Evolutionary conservation across 106 monocot genomes (phyloP).

Genomic region (Dioscorea zingiberensis): DNA sequence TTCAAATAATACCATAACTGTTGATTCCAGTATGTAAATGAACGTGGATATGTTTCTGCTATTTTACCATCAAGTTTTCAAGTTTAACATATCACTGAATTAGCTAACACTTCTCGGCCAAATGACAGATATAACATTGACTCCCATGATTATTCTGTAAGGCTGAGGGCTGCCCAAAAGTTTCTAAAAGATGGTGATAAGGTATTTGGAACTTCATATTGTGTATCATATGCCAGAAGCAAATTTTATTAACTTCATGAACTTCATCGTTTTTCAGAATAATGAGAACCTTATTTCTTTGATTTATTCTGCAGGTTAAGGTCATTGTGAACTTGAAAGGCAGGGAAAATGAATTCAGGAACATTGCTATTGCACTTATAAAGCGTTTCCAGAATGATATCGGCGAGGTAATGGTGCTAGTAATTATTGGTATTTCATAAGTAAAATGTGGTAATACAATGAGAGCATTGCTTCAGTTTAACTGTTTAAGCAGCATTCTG

Average conservation of each 20-base stretch:
- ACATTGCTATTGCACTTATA: slow-evolving; percentile 76
- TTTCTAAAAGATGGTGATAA: slow-evolving; percentile 94
- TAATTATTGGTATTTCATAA: neutral
- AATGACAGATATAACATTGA: slow-evolving; percentile 88
- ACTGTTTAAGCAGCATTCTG: neutral
- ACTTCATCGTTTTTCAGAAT: too few relatives aligned
- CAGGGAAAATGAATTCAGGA: slow-evolving; percentile 75
- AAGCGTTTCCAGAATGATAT: slow-evolving; percentile 79
- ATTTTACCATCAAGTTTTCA: too few relatives aligned
- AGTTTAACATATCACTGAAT: neutral
- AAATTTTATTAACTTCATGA: too few relatives aligned
- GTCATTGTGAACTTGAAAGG: slow-evolving; percentile 81
- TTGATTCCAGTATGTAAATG: too few relatives aligned
- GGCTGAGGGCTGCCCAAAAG: slow-evolving; percentile 71
- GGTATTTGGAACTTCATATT: slow-evolving; percentile 22
- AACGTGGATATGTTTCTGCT: too few relatives aligned
- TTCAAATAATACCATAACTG: too few relatives aligned
- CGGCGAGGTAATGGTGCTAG: slow-evolving; percentile 51
- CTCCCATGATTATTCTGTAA: slow-evolving; percentile 89
- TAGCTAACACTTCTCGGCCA: neutral
- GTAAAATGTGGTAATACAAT: neutral
- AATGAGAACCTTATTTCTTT: too few relatives aligned
- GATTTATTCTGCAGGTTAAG: slow-evolving; percentile 62
- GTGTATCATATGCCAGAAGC: too few relatives aligned
- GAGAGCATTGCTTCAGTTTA: neutral